Evolutionary conservation across 345 rosid genomes (phyloP).

Genomic region (Trapa bicornis): DNA sequence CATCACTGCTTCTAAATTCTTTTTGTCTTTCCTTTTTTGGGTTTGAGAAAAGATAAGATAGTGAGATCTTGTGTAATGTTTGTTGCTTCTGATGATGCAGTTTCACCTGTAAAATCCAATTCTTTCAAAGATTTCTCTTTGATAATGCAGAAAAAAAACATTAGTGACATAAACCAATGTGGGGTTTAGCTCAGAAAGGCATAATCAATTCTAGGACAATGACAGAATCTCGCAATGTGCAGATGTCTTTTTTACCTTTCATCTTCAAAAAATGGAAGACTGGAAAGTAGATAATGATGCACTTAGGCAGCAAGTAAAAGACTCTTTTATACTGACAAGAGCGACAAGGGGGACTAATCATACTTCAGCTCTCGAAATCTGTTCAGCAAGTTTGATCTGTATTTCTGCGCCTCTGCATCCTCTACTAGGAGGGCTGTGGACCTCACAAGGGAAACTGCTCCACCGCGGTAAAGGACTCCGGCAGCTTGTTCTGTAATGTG

Average conservation of each 20-base stretch:
- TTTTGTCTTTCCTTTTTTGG: background rate
- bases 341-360: background rate
- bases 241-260: background rate
- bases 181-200: background rate
- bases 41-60: background rate
- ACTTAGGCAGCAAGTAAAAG: background rate
- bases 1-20: background rate
- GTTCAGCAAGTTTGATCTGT: constrained; percentile 47
- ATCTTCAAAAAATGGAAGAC: background rate
- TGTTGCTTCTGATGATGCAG: background rate
- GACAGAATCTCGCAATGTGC: background rate
- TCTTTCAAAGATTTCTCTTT: no score
- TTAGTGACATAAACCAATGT: background rate
- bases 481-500: constrained; percentile 60
- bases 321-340: background rate
- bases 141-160: background rate
- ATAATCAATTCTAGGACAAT: background rate
- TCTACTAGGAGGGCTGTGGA: constrained; percentile 41
- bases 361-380: constrained; percentile 45
- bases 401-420: constrained; percentile 38
- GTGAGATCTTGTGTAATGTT: background rate
- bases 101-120: background rate
- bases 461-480: constrained; percentile 40
- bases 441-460: constrained; percentile 43
- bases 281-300: background rate